Conservation (phyloP, 2,329 filamentous ascomycete genomes). For the Raffaelea deltoideospora region DNA sequence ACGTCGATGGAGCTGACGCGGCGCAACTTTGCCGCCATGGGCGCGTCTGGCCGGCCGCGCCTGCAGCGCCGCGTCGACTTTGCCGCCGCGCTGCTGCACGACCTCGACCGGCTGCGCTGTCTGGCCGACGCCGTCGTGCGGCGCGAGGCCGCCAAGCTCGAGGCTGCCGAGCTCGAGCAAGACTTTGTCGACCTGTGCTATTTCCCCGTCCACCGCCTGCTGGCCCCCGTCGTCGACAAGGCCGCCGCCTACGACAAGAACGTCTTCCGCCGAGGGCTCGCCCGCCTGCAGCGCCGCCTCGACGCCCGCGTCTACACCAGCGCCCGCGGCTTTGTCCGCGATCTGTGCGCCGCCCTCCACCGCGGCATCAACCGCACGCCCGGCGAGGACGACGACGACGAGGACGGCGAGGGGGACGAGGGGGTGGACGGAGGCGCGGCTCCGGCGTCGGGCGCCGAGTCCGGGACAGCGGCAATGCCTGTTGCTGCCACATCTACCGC, state of each 20-base stretch:
- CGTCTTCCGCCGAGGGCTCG: conserved; percentile 38
- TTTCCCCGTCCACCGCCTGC: conserved; percentile 67
- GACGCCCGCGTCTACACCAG: conserved; percentile 42
- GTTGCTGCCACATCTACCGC: no score
- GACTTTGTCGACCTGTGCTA: conserved; percentile 79
- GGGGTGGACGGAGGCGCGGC: no score
- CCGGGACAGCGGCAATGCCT: no score
- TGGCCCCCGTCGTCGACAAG: conserved; percentile 66
- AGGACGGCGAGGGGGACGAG: no score
- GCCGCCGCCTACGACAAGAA: conserved; percentile 63
- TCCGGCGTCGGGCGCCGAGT: no score
- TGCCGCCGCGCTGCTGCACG: conserved; percentile 56
- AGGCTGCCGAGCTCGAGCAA: conserved; percentile 60
- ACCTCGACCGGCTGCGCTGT: conserved; percentile 60
- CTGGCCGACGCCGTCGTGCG: conserved; percentile 58
- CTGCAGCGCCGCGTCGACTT: conserved; percentile 79
- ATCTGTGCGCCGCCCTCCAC: conserved; percentile 39
- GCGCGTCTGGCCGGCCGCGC: conserved; percentile 62
- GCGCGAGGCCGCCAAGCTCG: conserved; percentile 63
- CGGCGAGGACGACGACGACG: not conserved
- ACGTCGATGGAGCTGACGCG: conserved; percentile 95
- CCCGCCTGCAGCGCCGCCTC: conserved; percentile 34
- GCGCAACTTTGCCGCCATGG: conserved; percentile 92
- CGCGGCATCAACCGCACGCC: conserved; percentile 28
- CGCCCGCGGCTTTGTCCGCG: conserved; percentile 39